These are phyloP conservation scores for Ascodesmis nigricans DNA, from an alignment of 495 filamentous ascomycete species.

Conservation along the genomic window DNA sequence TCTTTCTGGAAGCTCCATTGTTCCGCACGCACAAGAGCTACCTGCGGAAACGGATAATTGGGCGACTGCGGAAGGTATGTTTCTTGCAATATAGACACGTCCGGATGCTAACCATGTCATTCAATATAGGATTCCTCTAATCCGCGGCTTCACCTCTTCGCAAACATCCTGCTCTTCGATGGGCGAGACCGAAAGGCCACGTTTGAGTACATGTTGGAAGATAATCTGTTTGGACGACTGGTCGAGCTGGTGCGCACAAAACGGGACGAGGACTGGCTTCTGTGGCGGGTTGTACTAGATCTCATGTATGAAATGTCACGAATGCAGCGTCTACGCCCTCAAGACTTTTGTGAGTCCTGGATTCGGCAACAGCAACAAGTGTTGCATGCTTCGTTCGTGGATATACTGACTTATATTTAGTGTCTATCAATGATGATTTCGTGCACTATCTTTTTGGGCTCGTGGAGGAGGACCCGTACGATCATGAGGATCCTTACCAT, in stretches of 20 bases:
- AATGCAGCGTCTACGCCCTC: constrained; percentile 55
- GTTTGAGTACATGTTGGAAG: constrained; percentile 68
- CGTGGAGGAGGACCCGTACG: constrained; percentile 73
- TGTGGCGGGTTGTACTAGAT: constrained; percentile 68
- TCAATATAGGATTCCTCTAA: constrained; percentile 64
- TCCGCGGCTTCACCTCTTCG: constrained; percentile 51
- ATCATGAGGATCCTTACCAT: constrained; percentile 75
- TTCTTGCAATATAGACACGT: not conserved
- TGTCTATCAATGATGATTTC: constrained; percentile 65
- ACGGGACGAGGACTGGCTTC: constrained; percentile 37
- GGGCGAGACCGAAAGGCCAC: constrained; percentile 55
- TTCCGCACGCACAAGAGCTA: constrained; percentile 60
- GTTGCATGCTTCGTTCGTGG: no score
- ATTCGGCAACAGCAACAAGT: no score
- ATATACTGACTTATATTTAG: no score
- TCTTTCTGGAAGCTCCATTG: constrained; percentile 50
- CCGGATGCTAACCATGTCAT: not conserved
- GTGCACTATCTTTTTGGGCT: constrained; percentile 64
- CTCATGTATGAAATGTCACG: constrained; percentile 93
- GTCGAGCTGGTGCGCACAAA: constrained; percentile 55
- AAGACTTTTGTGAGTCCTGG: constrained; percentile 55
- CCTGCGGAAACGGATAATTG: constrained; percentile 79
- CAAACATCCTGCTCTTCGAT: constrained; percentile 76
- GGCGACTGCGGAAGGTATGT: constrained; percentile 61
- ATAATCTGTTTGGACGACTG: constrained; percentile 62